Evolutionary conservation across 176 grass and related monocot species (phyloP).

Genomic region (Ensete glaucum): DNA sequence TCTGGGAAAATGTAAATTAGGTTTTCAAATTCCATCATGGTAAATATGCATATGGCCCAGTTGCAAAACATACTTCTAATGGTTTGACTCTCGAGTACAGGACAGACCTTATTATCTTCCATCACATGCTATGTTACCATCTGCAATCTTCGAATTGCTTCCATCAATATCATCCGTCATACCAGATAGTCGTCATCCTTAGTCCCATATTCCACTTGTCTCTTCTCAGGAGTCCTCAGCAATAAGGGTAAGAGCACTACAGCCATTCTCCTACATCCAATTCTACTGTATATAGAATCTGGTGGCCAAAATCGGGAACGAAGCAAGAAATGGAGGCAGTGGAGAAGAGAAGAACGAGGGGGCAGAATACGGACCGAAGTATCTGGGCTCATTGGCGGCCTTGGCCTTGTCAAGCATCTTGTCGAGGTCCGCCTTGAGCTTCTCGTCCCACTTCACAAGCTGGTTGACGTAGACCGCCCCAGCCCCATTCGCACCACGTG

Average conservation of each 20-base stretch:
- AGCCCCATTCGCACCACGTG: slow-evolving; percentile 78
- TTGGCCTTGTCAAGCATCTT: slow-evolving; percentile 85
- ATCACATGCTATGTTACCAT: too few species aligned
- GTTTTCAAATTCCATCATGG: not conserved
- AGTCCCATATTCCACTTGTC: too few species aligned
- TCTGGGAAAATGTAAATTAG: too few species aligned
- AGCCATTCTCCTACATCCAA: too few species aligned
- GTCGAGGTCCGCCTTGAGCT: slow-evolving; percentile 81
- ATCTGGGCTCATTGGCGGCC: slow-evolving; percentile 83
- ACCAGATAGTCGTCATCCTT: not conserved
- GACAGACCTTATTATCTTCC: not conserved
- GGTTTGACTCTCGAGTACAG: not conserved
- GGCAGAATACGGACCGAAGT: slow-evolving; percentile 41
- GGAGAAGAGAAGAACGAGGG: slow-evolving; percentile 3
- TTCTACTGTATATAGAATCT: not conserved
- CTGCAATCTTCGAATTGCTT: not conserved
- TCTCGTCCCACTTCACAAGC: slow-evolving; percentile 78
- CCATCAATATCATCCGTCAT: not conserved
- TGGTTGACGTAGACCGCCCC: slow-evolving; percentile 75
- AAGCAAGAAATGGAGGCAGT: not conserved
- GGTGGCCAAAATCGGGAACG: not conserved
- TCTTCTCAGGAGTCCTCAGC: too few species aligned
- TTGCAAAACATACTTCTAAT: not conserved
- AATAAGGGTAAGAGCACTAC: too few species aligned
- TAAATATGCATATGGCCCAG: not conserved